These are phyloP conservation scores for Bruguiera gymnorhiza DNA, from an alignment of 345 rosid genomes.

Conservation along the genomic window DNA sequence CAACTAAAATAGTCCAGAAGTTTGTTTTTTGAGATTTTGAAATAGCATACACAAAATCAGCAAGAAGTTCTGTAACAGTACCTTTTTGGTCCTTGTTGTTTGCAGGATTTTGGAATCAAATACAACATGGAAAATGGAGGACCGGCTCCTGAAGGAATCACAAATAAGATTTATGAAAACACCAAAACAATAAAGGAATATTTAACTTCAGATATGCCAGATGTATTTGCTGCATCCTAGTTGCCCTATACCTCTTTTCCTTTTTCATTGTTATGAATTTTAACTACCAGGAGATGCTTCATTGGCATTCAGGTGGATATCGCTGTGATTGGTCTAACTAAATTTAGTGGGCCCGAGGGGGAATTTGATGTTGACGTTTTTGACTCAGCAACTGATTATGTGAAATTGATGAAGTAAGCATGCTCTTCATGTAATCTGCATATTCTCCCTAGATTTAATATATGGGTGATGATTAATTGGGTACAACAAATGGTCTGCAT, in stretches of 20 bases:
- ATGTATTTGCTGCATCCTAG: conserved; percentile 40
- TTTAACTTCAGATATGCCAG: conserved; percentile 69
- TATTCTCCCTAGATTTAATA: not conserved
- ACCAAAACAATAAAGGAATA: conserved; percentile 90
- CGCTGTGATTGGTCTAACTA: conserved; percentile 56
- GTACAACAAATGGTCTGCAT: not conserved
- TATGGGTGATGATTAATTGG: not conserved
- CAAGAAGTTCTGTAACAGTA: not conserved
- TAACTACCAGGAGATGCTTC: not conserved
- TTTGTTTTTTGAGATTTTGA: not conserved
- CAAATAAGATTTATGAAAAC: conserved; percentile 91
- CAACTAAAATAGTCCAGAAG: not conserved
- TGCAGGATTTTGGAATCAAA: conserved; percentile 97
- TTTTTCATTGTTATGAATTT: not conserved
- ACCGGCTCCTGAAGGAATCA: conserved; percentile 96
- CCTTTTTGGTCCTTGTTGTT: not conserved
- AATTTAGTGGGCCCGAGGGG: conserved; percentile 77
- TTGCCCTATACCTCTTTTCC: not conserved
- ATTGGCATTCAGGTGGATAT: conserved; percentile 67
- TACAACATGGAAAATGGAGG: conserved; percentile 99
- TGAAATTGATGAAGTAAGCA: conserved; percentile 86
- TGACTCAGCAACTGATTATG: conserved; percentile 87
- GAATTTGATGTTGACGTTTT: conserved; percentile 92
- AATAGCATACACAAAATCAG: not conserved
- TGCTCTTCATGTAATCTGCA: conserved; percentile 12